Evolutionary conservation across 2,329 filamentous ascomycete genomes (phyloP), one percentile per base, ranked within the genome.

Genomic region (Microthyrium microscopicum): DNA sequence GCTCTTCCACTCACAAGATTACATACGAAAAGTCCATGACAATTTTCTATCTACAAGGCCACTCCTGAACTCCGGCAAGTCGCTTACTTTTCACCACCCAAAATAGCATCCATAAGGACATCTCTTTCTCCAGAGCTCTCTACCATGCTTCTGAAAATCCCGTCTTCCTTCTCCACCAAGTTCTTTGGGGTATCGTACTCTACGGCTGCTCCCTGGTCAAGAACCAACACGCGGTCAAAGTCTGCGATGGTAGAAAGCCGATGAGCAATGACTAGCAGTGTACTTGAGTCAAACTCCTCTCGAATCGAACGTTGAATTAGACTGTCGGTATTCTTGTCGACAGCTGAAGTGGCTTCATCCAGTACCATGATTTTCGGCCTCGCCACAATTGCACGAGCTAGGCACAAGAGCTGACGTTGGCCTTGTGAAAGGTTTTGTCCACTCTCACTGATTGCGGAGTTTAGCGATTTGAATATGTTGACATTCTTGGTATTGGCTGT

Each of bases 331-430:
- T 66, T 61, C 73, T 82, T 81, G 50, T 84, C 79, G 3, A 85
- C 77, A 0, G 79, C 77, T 3, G 70, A 76, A 0, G 80, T 87
- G 1, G 80, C 79, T 55, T 85, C 79, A 48, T 87, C 79, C 1
- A 85, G 65, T 2, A 85, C 71, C 68, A 87, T 77, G 44, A 87
- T 72, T 47, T 77, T 77, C 3, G 79, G 77, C 0, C 73, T 66
- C 5, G 41, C 31, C 9, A 44, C 29, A 25, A 46, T 41, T 31
- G 43, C 43, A 25, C 43, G 41, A 3, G 43, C 43, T 4, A 46
- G 38, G 36, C 42, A 41, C 35, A 46, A 41, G 9, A 44, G 40
- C 29, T 45, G 42, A 13, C 42, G 40, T 31, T 45, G 42, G 26
- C 42, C 42, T 32, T 43, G 40, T 2, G 37, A 40, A 17, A 44